Base-by-base conservation (phyloP, 345 rosid species). In the Xanthoceras sorbifolium region DNA sequence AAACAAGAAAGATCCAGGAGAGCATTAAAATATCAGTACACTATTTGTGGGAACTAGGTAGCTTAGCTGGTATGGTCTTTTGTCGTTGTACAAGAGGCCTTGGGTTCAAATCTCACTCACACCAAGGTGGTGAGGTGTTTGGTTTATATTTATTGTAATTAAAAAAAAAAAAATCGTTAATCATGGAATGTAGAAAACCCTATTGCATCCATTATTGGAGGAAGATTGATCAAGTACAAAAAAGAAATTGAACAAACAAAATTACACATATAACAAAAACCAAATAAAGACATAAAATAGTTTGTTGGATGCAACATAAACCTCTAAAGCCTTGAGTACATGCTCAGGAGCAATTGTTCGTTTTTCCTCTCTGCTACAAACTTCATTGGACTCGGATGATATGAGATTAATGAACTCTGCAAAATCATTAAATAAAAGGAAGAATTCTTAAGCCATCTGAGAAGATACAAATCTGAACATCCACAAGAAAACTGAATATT, bases 331-430 rank as follows among this genome's bases (percentile, higher is more conserved):
- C 91, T 90, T 97, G 72, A 97, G 92, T 66, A 97, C 99, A 64
- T 97, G 99, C 86, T 97, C 99, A 48, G 99, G 99, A 3, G 98
- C 99, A 83, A 94, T 97, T 6, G 98, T 97, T 48, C 98, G 89
- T 84, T 89, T 97, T 11, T 97, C 99, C 86, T 91, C 98, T 84
- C 90, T 90, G 85, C 85, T 85, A 78, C 99, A 97, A 79, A 97
- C 99, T 25, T 97, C 99, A 82, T 97, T 97, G 23, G 99, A 94
- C 86, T 97, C 99, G 2, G 99, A 97, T 40, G 99, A 97, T 64
- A 97, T 83, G 38, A 97, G 99, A 79, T 97, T 97, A 78, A 97
- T 97, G 79, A 97, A 97, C 89, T 97, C 99, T 97, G 94, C 74
- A 79, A 81, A 40, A 83, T 44, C 61, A 57, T 36, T 61, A 26